Evolutionary conservation across 768 basidiomycete species (phyloP), one percentile per base, ranked within the genome.

Genomic region (Auriscalpium microsporum): DNA sequence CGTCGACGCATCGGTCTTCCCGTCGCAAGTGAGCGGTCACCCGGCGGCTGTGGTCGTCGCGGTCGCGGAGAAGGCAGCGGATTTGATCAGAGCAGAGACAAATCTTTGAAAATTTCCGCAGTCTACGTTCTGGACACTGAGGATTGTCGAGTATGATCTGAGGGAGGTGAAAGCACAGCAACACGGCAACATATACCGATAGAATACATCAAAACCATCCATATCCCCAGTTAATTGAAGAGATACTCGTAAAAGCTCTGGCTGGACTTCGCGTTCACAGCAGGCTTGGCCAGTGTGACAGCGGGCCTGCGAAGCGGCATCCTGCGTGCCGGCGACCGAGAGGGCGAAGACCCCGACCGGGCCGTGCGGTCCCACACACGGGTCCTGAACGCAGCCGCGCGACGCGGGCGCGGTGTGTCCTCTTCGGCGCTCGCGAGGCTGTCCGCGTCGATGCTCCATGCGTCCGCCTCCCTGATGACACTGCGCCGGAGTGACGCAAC

Each of bases 331-430:
- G 82, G 82, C 0, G 82, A 83, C 28, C 79, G 72, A 4, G 79
- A 80, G 11, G 78, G 82, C 0, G 81, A 81, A 5, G 80, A 81
- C 4, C 77, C 61, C 1, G 78, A 75, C 56, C 67, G 55, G 62
- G 66, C 61, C 28, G 28, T 28, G 38, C 67, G 64, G 13, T 68
- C 63, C 57, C 71, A 56, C 34, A 68, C 52, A 57, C 69, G 62
- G 54, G 70, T 65, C 23, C 67, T 65, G 42, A 72, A 60, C 38
- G 70, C 62, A 49, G 46, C 61, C 62, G 42, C 54, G 52, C 58
- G 51, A 36, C 60, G 63, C 54, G 55, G 62, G 58, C 28, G 63
- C 16, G 61, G 48, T 56, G 65, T 64, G 33, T 65, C 62, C 11
- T 56, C 48, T 21, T 67, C 61, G 42, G 58, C 53, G 38, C 72